Evolutionary conservation across 1,139 yeast genomes (phyloP).

Genomic region (Nakaseomyces sp.): DNA sequence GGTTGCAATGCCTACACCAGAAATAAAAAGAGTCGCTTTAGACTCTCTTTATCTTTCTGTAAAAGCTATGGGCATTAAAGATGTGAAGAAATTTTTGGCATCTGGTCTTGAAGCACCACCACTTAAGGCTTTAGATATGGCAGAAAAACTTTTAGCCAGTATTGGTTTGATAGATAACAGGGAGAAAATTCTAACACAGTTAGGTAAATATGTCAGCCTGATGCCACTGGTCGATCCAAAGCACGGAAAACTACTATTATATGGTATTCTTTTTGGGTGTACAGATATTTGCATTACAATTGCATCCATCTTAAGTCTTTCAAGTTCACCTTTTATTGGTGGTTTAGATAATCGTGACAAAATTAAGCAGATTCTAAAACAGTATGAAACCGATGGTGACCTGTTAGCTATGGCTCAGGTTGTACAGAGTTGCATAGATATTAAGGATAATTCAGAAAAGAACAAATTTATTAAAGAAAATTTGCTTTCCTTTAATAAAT

Average conservation of each 20-base stretch:
- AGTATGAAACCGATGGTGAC: constrained; percentile 53
- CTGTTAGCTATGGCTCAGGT: constrained; percentile 56
- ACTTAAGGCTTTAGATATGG: constrained; percentile 46
- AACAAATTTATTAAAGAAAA: constrained; percentile 54
- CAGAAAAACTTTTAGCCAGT: constrained; percentile 52
- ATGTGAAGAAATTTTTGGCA: constrained; percentile 60
- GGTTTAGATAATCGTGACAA: constrained; percentile 56
- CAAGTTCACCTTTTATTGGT: constrained; percentile 56
- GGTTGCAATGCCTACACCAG: constrained; percentile 76
- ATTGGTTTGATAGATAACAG: constrained; percentile 59
- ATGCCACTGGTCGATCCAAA: constrained; percentile 75
- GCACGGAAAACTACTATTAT: constrained; percentile 72
- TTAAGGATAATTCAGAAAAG: constrained; percentile 27
- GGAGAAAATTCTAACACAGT: constrained; percentile 50
- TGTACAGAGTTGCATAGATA: constrained; percentile 42
- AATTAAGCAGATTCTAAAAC: constrained; percentile 44
- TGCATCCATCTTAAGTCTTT: constrained; percentile 66
- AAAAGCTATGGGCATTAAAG: constrained; percentile 75
- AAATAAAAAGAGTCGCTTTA: constrained; percentile 71
- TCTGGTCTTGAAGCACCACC: constrained; percentile 80
- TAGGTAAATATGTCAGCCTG: constrained; percentile 74
- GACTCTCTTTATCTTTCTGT: constrained; percentile 78
- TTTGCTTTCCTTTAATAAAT: constrained; percentile 50
- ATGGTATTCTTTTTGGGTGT: constrained; percentile 77
- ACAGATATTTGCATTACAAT: constrained; percentile 65